phyloP scores from a whole-genome alignment of 768 basidiomycete species.

The Brasilioporus rufonigricans region DNA sequence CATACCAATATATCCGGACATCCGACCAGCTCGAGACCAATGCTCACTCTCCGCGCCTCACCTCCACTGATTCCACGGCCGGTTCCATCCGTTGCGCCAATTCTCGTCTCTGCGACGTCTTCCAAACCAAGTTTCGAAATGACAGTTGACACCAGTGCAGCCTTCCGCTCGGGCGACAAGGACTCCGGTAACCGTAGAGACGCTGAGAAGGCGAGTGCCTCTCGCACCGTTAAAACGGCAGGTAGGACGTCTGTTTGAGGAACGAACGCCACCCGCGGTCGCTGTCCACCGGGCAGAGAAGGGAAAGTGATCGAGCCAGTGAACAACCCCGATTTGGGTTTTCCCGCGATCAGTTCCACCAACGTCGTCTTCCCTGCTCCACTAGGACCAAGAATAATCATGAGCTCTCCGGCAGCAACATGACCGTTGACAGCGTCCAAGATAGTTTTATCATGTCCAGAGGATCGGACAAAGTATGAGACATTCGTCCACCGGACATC shows the following conservation, averaged over 20 bases:
- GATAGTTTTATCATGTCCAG: constrained; percentile 49
- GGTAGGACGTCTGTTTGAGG: constrained; percentile 86
- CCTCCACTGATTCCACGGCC: constrained; percentile 87
- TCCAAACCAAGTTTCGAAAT: constrained; percentile 78
- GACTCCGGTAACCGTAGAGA: constrained; percentile 79
- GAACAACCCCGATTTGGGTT: constrained; percentile 67
- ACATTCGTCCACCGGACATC: constrained; percentile 68
- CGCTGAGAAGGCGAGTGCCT: constrained; percentile 83
- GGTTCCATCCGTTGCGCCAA: constrained; percentile 63
- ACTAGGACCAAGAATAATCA: constrained; percentile 90
- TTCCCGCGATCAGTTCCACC: constrained; percentile 87
- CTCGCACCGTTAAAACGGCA: constrained; percentile 72
- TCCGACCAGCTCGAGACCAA: constrained; percentile 85
- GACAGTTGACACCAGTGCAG: constrained; percentile 62
- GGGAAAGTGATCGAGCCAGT: constrained; percentile 66
- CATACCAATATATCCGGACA: constrained; percentile 81
- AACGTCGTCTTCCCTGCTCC: constrained; percentile 93
- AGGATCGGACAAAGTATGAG: constrained; percentile 56
- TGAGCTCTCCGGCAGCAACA: constrained; percentile 78
- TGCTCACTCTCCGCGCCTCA: constrained; percentile 87
- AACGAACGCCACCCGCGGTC: constrained; percentile 76
- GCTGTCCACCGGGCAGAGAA: constrained; percentile 28
- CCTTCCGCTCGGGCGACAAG: constrained; percentile 59
- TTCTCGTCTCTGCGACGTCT: constrained; percentile 65
- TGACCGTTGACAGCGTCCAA: constrained; percentile 68